Evolutionary conservation across 83 land plant species (phyloP).

Genomic region (Picea abies): DNA sequence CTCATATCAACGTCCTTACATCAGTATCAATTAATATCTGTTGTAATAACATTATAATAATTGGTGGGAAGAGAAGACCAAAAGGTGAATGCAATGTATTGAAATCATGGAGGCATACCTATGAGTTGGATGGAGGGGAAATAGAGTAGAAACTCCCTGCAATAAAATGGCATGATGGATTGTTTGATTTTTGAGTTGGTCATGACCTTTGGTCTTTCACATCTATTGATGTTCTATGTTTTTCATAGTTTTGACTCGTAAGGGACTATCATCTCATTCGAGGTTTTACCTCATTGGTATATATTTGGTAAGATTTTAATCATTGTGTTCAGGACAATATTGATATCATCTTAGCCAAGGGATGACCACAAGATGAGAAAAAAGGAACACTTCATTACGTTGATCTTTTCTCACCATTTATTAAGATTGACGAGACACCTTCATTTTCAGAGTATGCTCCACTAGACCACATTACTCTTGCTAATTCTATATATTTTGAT

Average conservation of each 20-base stretch:
- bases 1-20: too few species aligned
- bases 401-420: neutral
- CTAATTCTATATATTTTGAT: constrained; percentile 12
- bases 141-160: constrained; percentile 36
- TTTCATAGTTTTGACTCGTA: neutral
- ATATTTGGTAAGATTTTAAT: neutral
- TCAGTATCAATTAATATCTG: constrained; percentile 60
- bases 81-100: constrained; percentile 25
- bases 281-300: constrained; percentile 12
- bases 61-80: constrained; percentile 44
- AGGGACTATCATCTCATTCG: neutral
- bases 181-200: constrained; percentile 40
- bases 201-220: constrained; percentile 2
- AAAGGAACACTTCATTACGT: neutral
- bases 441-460: constrained; percentile 1
- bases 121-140: constrained; percentile 18
- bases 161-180: constrained; percentile 29
- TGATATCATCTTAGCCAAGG: constrained; percentile 7
- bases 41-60: constrained; percentile 40
- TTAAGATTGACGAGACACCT: constrained; percentile 6
- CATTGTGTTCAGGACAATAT: neutral
- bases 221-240: neutral
- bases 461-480: neutral
- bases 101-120: constrained; percentile 31
- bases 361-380: constrained; percentile 4